Evolutionary conservation across 2,329 filamentous ascomycete genomes (phyloP).

Genomic region (Pyricularia grisea): DNA sequence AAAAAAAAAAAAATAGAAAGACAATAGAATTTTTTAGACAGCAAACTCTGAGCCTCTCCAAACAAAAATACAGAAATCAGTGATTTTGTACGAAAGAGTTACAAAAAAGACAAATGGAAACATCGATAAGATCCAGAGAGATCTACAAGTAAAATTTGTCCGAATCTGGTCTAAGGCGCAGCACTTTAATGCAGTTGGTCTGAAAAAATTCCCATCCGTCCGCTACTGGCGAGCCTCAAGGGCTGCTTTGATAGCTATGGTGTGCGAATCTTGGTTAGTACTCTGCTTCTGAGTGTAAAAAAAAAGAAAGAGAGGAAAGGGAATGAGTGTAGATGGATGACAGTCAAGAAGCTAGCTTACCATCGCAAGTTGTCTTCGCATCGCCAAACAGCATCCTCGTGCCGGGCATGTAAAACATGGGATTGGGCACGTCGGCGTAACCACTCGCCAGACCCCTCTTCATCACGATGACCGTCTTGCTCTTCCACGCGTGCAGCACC

Average conservation of each 20-base stretch:
- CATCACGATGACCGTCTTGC: constrained; percentile 88
- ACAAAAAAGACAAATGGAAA: neutral
- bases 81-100: neutral
- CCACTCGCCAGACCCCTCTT: constrained; percentile 84
- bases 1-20: neutral
- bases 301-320: neutral
- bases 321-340: neutral
- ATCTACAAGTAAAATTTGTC: neutral
- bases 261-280: neutral
- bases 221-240: constrained; percentile 17
- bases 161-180: neutral
- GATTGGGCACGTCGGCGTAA: constrained; percentile 50
- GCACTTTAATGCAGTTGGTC: neutral
- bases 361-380: constrained; percentile 75
- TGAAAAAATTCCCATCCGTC: constrained; percentile 3
- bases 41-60: neutral
- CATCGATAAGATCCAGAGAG: neutral
- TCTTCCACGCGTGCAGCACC: constrained; percentile 87
- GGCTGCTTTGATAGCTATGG: constrained; percentile 20
- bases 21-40: neutral
- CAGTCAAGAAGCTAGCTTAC: constrained; percentile 34
- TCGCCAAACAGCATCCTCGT: constrained; percentile 91
- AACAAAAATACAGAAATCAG: neutral
- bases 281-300: neutral
- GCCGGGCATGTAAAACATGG: constrained; percentile 51